These are phyloP conservation scores for Stipa capillata DNA, from an alignment of 176 grass and related monocot genomes.

Conservation along the genomic window DNA sequence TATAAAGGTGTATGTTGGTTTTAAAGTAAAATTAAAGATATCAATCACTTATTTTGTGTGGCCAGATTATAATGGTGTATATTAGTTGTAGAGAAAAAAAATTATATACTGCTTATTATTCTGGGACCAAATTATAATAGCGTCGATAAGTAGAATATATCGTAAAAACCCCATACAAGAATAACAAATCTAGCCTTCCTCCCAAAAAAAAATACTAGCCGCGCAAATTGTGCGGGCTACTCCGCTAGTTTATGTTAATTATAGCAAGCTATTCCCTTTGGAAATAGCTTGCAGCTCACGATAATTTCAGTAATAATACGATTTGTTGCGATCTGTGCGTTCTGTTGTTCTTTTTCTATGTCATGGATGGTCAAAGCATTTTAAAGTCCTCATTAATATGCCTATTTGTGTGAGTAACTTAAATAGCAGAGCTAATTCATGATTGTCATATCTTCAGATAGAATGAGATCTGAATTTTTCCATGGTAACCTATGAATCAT, in stretches of 20 bases:
- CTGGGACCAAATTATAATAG: too few relatives aligned
- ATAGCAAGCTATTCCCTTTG: background rate
- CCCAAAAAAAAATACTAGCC: too few relatives aligned
- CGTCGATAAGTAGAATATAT: too few relatives aligned
- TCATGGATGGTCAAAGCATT: background rate
- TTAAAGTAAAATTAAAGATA: too few relatives aligned
- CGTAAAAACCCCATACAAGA: too few relatives aligned
- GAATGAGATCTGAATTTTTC: background rate
- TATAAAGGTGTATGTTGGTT: too few relatives aligned
- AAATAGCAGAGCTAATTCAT: background rate
- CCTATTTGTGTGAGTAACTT: background rate
- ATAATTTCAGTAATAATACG: background rate
- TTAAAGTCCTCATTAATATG: background rate
- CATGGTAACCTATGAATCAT: background rate
- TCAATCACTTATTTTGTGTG: too few relatives aligned
- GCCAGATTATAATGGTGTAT: too few relatives aligned
- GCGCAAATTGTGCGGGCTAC: too few relatives aligned
- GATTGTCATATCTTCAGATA: background rate
- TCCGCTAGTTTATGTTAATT: background rate
- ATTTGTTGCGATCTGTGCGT: background rate
- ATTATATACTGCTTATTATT: too few relatives aligned
- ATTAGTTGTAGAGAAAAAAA: too few relatives aligned
- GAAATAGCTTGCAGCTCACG: constrained; percentile 14
- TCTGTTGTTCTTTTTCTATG: background rate
- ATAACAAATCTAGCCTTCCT: too few relatives aligned